phyloP scores from a whole-genome alignment of 2,329 filamentous ascomycete genomes.

The Hymenoscyphus scutula region DNA sequence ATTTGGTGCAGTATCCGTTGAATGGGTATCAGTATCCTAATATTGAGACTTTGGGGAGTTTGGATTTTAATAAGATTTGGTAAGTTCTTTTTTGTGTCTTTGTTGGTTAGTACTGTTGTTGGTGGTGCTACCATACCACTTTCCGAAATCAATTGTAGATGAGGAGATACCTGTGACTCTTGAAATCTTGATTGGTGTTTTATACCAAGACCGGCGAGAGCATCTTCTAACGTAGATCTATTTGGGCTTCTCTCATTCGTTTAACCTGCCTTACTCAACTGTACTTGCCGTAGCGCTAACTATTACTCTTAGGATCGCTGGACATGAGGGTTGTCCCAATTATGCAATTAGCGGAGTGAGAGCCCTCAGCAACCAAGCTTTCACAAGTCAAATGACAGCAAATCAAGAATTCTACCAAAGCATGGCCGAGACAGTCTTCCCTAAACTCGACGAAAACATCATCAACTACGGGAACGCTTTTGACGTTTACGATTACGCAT shows the following conservation, averaged over 20 bases:
- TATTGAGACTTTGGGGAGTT: slow-evolving; percentile 51
- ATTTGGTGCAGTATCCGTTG: slow-evolving; percentile 62
- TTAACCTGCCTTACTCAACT: neutral
- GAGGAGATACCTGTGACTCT: neutral
- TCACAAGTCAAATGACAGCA: slow-evolving; percentile 7
- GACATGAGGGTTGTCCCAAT: slow-evolving; percentile 27
- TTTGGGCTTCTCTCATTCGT: neutral
- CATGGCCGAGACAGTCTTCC: slow-evolving; percentile 26
- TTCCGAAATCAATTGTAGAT: neutral
- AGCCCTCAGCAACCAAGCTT: slow-evolving; percentile 14
- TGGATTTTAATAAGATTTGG: slow-evolving; percentile 47
- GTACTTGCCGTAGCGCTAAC: neutral
- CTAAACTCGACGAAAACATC: slow-evolving; percentile 13
- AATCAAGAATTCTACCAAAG: slow-evolving; percentile 27
- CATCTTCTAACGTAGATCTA: neutral
- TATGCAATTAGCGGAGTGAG: slow-evolving; percentile 21
- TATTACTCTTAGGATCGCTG: slow-evolving; percentile 26
- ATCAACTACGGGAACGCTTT: slow-evolving; percentile 45
- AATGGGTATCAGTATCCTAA: slow-evolving; percentile 79
- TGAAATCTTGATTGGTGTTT: neutral
- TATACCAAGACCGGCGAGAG: neutral
- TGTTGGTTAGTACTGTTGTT: too few species aligned
- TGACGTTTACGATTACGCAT: slow-evolving; percentile 58
- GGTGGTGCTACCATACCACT: neutral
- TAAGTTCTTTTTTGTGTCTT: slow-evolving; percentile 34